Percentiles rank a stretch among this genome's conserved stretches.
phyloP scores from a whole-genome alignment of 495 filamentous ascomycete genomes.

The Penicillium alfredii region DNA sequence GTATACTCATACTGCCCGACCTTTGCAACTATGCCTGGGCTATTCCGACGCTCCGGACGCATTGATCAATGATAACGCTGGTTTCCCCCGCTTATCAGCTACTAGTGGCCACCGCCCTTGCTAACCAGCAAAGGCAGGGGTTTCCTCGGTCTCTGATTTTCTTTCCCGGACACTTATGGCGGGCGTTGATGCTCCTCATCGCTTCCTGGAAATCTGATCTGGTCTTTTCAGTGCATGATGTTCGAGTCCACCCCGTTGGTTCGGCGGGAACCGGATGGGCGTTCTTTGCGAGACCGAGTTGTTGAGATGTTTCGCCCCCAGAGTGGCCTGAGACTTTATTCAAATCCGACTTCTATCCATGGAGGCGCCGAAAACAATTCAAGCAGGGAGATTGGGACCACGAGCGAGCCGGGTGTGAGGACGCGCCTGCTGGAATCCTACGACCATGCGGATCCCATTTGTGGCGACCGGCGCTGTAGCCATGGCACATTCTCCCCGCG shows the following conservation, averaged over 20 bases:
- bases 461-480: conserved; percentile 49
- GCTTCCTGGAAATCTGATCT: neutral
- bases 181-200: conserved; percentile 1
- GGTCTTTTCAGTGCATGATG: conserved; percentile 13
- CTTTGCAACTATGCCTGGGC: too few relatives aligned
- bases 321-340: conserved; percentile 5
- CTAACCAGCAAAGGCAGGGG: conserved; percentile 8
- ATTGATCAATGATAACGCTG: conserved; percentile 5
- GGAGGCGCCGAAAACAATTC: too few relatives aligned
- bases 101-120: conserved; percentile 20
- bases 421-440: conserved; percentile 38
- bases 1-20: too few relatives aligned
- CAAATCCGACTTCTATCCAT: too few relatives aligned
- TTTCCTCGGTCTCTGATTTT: conserved; percentile 1
- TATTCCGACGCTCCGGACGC: conserved; percentile 4
- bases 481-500: conserved; percentile 78
- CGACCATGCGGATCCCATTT: conserved; percentile 27
- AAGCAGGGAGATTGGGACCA: too few relatives aligned
- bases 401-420: conserved; percentile 24
- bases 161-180: conserved; percentile 1
- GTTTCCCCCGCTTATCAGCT: conserved; percentile 6
- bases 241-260: conserved; percentile 23
- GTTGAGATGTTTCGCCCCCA: conserved; percentile 30
- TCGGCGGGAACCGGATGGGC: conserved; percentile 19
- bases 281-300: conserved; percentile 34